phyloP scores from a whole-genome alignment of 352 stramenopile genomes.

The Globisporangium middletonii region DNA sequence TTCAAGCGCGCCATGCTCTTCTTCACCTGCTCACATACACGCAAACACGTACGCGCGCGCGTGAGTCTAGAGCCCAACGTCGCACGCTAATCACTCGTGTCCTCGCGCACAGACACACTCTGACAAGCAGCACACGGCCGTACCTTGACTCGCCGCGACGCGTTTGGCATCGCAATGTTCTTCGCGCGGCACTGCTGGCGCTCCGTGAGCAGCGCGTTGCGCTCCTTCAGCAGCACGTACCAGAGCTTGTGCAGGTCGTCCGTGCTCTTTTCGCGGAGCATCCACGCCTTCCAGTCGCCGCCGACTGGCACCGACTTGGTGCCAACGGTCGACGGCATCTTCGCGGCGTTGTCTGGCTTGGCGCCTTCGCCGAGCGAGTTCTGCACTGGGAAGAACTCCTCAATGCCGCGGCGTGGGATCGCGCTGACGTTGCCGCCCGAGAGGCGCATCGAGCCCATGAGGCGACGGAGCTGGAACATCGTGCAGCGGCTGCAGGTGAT shows the following conservation, averaged over 20 bases:
- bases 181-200: conserved; percentile 68
- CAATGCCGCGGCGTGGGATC: conserved; percentile 44
- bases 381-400: conserved; percentile 76
- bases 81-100: not conserved
- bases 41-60: not conserved
- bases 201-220: conserved; percentile 96
- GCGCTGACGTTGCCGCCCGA: conserved; percentile 26
- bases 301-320: conserved; percentile 66
- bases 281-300: conserved; percentile 92
- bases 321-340: conserved; percentile 60
- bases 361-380: conserved; percentile 34
- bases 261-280: conserved; percentile 96
- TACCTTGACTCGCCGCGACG: conserved; percentile 66
- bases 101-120: not conserved
- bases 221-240: conserved; percentile 97
- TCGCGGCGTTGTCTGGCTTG: conserved; percentile 41
- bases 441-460: conserved; percentile 58
- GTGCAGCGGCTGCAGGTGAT: conserved; percentile 2
- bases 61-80: not conserved
- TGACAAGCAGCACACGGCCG: not conserved
- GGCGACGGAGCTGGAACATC: conserved; percentile 62
- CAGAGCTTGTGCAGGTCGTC: conserved; percentile 98
- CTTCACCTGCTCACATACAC: conserved; percentile 38
- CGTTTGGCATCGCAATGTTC: conserved; percentile 75
- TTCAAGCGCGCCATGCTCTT: conserved; percentile 88